phyloP scores from a whole-genome alignment of 208 protist genomes.

The Trypanosoma conorhini region DNA sequence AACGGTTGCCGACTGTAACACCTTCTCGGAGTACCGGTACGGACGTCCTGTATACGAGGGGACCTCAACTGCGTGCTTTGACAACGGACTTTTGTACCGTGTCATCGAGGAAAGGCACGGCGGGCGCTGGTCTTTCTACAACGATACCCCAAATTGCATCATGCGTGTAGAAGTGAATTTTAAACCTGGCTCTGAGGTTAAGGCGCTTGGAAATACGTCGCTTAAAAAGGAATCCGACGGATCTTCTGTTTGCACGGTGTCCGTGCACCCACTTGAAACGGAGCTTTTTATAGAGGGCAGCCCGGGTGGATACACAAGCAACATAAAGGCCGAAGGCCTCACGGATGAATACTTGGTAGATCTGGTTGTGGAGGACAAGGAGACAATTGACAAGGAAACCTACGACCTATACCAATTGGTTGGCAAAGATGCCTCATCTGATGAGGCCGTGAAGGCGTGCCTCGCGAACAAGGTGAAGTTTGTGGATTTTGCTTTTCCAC shows the following conservation, averaged over 20 bases:
- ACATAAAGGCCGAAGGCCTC: conserved; percentile 57
- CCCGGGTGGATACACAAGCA: conserved; percentile 64
- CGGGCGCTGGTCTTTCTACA: conserved; percentile 87
- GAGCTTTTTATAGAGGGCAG: conserved; percentile 71
- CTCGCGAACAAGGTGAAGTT: conserved; percentile 64
- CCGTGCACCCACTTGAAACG: conserved; percentile 76
- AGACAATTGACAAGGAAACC: conserved; percentile 54
- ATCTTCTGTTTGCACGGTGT: conserved; percentile 52
- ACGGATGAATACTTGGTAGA: conserved; percentile 69
- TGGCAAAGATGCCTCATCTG: conserved; percentile 42
- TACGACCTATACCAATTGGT: conserved; percentile 48
- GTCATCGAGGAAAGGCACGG: conserved; percentile 56
- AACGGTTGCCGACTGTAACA: conserved; percentile 33
- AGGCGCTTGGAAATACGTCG: conserved; percentile 64
- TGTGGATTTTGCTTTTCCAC: conserved; percentile 77
- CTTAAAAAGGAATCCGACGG: conserved; percentile 43
- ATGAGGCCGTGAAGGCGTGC: conserved; percentile 58
- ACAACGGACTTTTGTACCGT: conserved; percentile 70
- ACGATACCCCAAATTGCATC: conserved; percentile 67
- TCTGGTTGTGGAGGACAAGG: conserved; percentile 52
- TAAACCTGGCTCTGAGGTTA: conserved; percentile 53
- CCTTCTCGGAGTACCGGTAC: conserved; percentile 19
- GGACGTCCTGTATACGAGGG: conserved; percentile 46
- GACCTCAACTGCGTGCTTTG: conserved; percentile 60
- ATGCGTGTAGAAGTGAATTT: conserved; percentile 83